These are phyloP conservation scores for Cladosporium sphaerospermum DNA, from an alignment of 2,329 filamentous ascomycete species.

Conservation along the genomic window DNA sequence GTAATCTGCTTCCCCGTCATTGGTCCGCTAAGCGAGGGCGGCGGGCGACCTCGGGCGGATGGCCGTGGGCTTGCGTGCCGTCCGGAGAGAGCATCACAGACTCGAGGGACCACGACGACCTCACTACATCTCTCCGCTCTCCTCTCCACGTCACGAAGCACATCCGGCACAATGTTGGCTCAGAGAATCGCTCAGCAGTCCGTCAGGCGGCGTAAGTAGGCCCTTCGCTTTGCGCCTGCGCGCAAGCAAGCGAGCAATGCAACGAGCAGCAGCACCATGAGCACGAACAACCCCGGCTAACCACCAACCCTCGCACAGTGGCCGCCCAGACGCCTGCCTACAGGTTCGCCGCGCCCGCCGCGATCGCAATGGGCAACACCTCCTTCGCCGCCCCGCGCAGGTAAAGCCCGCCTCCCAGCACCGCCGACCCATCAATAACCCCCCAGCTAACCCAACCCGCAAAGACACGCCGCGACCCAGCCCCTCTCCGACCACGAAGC, in stretches of 20 bases:
- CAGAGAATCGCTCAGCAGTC: constrained; percentile 40
- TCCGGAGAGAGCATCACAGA: background rate
- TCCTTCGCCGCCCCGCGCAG: constrained; percentile 41
- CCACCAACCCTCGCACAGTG: constrained; percentile 25
- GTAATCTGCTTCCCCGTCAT: constrained; percentile 11
- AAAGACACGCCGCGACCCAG: constrained; percentile 46
- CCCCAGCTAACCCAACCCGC: background rate
- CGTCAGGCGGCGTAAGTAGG: constrained; percentile 36
- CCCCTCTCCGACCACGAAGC: constrained; percentile 45
- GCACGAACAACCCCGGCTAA: constrained; percentile 13
- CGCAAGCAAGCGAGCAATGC: background rate
- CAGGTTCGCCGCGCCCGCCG: constrained; percentile 39
- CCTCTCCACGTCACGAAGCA: background rate
- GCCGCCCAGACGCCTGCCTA: constrained; percentile 42
- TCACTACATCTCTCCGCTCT: constrained; percentile 5
- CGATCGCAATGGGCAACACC: constrained; percentile 32
- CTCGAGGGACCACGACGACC: background rate
- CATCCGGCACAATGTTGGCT: constrained; percentile 36
- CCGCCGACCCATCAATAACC: background rate
- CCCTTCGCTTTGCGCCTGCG: background rate
- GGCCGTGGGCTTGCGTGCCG: background rate
- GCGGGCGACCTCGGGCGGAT: constrained; percentile 1
- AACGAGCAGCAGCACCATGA: background rate
- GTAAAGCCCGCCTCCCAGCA: constrained; percentile 31
- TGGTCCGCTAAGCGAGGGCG: constrained; percentile 14